Base-by-base conservation (phyloP, 2,329 filamentous ascomycete species). In the Aspergillaceae sp. region DNA sequence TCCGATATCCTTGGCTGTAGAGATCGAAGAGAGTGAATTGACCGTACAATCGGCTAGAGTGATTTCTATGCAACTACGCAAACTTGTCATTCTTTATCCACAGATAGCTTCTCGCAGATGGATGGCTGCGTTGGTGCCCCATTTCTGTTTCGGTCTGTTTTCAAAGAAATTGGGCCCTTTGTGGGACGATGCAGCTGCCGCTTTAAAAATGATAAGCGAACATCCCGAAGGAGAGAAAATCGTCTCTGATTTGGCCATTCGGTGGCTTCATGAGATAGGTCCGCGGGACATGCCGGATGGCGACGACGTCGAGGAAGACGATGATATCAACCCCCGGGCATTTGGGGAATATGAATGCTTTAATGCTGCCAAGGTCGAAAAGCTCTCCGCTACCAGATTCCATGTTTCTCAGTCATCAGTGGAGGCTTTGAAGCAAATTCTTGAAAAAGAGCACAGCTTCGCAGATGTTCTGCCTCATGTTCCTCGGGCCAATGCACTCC, bases 91-190 rank as follows among this genome's bases (percentile, higher is more conserved):
- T 10, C 63, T 74, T 19, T 94, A 92, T 61, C 68, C 76, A 4
- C 72, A 77, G 27, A 61, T 83, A 7, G 70, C 73, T 36, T 69
- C 77, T 2, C 74, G 78, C 34, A 78, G 78, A 1, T 86, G 84
- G 79, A 69, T 94, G 52, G 74, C 78, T 48, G 76, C 78, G 56
- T 80, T 88, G 5, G 77, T 97, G 29, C 86, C 90, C 0, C 76
- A 80, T 0, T 97, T 90, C 58, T 82, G 88, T 56, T 95, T 96
- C 56, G 92, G 92, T 42, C 78, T 96, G 66, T 76, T 97, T 49
- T 92, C 90, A 0, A 82, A 94, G 42, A 87, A 85, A 55, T 75
- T 96, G 53, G 79, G 89, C 0, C 88, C 88, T 33, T 74, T 94
- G 4, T 96, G 91, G 87, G 87, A 94, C 49, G 87, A 94, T 57